Base-by-base conservation (phyloP, 2,329 filamentous ascomycete genomes). In the Trichoderma sp. region DNA sequence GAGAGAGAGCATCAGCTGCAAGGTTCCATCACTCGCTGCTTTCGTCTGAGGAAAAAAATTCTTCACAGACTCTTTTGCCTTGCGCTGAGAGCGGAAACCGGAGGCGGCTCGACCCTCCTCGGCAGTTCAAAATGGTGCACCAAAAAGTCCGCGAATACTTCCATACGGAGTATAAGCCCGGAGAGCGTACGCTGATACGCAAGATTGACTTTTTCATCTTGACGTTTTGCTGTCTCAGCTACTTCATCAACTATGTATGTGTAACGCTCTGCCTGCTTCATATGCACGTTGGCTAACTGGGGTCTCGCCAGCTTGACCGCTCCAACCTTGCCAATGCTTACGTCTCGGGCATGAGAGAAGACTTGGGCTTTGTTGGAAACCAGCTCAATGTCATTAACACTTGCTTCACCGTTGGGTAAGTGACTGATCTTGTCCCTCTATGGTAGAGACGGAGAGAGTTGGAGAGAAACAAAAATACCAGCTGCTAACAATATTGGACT, bases 121-220 rank as follows among this genome's bases (percentile, higher is more conserved):
- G 34, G 62, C 62, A 71, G 21, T 65, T 30, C 64, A 63, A 60
- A 11, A 73, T 73, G 72, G n/a, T 68, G 26, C 43, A 30, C 24
- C 72, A 65, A 61, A 73, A 36, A 43, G 30, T 81, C n/a, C 76
- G 78, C 67, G 76, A 77, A 12, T 82, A 84, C 71, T 73, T 83
- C n/a, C 74, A 78, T 64, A 74, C 72, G 26, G 75, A 80, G 15
- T 80, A 82, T 57, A 77, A 78, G 30, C 81, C 82, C 0, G 81
- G 80, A 3, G 83, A 85, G 76, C 79, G 80, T 36, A 82, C 81
- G 72, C 79, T 90, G 34, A 80, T 90, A 6, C 84, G 82, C 53
- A 90, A 88, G 80, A 87, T 90, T 62, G 89, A 90, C 77, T 90
- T 90, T 75, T 90, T 90, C 80, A 90, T 90, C 75, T 78, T 91